Percentiles rank a stretch among this genome's conserved stretches.
These are phyloP conservation scores for Paraconiothyrium sp. DNA, from an alignment of 2,329 filamentous ascomycete species.

Conservation along the genomic window DNA sequence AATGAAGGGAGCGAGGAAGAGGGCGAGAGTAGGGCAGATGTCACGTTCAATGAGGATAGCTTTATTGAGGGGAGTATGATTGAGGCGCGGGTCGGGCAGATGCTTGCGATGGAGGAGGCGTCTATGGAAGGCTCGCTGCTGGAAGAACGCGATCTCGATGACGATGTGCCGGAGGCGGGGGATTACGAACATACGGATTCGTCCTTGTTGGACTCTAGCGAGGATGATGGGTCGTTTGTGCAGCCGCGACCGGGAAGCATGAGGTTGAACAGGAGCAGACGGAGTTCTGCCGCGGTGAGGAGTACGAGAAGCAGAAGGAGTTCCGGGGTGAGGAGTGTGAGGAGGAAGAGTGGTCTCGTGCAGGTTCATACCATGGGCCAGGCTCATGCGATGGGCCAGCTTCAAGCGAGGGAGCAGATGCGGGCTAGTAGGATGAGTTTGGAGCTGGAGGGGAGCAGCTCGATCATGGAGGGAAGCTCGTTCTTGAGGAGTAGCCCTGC, in stretches of 20 bases:
- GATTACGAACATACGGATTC: constrained; percentile 65
- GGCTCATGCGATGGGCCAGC: not conserved
- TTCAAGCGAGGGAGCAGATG: constrained; percentile 12
- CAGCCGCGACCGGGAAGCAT: constrained; percentile 33
- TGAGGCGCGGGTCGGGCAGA: constrained; percentile 47
- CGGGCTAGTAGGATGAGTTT: constrained; percentile 38
- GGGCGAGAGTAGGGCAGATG: constrained; percentile 51
- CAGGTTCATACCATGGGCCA: constrained; percentile 14
- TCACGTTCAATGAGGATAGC: constrained; percentile 60
- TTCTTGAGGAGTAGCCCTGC: constrained; percentile 47
- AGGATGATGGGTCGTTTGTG: constrained; percentile 33
- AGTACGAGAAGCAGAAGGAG: constrained; percentile 19
- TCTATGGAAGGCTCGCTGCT: constrained; percentile 58
- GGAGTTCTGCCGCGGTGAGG: constrained; percentile 31
- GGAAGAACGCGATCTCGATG: constrained; percentile 60
- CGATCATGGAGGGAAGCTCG: constrained; percentile 48
- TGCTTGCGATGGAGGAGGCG: constrained; percentile 57
- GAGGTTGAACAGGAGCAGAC: constrained; percentile 29
- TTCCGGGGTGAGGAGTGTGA: constrained; percentile 20
- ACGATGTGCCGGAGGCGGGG: constrained; percentile 62
- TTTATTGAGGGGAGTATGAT: constrained; percentile 58
- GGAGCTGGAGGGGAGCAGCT: constrained; percentile 47
- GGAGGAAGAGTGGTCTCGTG: constrained; percentile 20
- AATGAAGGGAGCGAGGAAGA: constrained; percentile 23
- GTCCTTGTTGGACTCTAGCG: constrained; percentile 55